Conservation (phyloP, 2,329 filamentous ascomycete genomes). For the Colletotrichum sp. region DNA sequence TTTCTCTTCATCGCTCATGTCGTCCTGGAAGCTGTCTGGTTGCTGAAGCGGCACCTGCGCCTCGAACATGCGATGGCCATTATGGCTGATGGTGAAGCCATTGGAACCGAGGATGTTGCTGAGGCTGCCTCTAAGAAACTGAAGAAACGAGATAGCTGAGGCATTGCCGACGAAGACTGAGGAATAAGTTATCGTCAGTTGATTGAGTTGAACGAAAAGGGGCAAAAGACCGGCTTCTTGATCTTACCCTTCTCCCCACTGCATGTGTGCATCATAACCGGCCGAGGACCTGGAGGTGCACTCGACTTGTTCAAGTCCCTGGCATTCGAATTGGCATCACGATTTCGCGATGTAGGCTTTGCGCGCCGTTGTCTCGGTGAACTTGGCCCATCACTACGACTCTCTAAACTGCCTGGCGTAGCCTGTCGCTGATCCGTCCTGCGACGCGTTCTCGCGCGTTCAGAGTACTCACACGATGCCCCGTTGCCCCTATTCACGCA, state of each 20-base stretch:
- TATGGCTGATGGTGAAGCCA: conserved; percentile 55
- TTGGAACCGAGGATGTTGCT: conserved; percentile 58
- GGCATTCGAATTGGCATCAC: neutral
- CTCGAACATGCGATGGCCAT: conserved; percentile 59
- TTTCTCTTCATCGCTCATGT: neutral
- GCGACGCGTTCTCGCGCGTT: neutral
- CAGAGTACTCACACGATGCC: neutral
- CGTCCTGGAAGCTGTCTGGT: neutral
- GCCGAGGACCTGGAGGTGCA: neutral
- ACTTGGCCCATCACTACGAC: neutral
- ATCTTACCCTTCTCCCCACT: neutral
- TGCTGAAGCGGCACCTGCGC: conserved; percentile 31
- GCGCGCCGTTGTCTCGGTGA: neutral
- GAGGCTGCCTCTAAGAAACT: conserved; percentile 52
- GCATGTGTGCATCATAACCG: neutral
- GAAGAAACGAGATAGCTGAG: conserved; percentile 60
- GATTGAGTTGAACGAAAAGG: neutral
- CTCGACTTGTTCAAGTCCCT: too few species aligned
- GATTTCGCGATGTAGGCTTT: neutral
- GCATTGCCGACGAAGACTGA: conserved; percentile 55
- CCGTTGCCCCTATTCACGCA: neutral
- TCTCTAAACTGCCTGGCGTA: neutral
- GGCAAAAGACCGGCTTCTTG: too few species aligned
- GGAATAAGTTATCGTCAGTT: neutral
- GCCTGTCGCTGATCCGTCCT: neutral